A percentile compares a stretch with the other conserved stretches of the same genome.
Evolutionary conservation across 441 rosid genomes (phyloP).

Genomic region (Syzygium syzygioides): DNA sequence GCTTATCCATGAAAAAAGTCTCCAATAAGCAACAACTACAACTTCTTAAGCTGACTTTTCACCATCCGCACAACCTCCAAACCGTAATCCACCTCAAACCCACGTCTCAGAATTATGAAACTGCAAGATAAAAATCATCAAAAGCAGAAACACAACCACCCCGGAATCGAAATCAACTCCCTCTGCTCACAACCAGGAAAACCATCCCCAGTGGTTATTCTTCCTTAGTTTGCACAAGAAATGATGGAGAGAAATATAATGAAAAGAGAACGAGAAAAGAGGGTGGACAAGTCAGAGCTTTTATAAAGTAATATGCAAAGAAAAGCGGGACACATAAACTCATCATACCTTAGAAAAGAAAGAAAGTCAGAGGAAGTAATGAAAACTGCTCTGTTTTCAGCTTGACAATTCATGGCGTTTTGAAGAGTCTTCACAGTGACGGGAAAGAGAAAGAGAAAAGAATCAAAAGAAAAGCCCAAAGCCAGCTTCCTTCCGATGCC

Average conservation of each 20-base stretch:
- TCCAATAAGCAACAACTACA: conserved; percentile 9
- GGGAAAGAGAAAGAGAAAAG: background rate
- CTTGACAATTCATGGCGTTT: background rate
- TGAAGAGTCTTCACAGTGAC: background rate
- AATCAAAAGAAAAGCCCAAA: background rate
- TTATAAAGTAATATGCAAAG: background rate
- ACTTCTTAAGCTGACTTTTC: conserved; percentile 19
- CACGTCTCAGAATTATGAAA: conserved; percentile 18
- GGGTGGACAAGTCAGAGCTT: background rate
- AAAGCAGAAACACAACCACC: conserved; percentile 5
- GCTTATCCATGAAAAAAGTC: conserved; percentile 40
- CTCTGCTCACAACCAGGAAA: conserved; percentile 16
- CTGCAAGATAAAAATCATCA: conserved; percentile 25
- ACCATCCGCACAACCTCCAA: conserved; percentile 16
- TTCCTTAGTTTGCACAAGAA: background rate
- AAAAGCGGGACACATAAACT: background rate
- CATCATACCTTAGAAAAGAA: background rate
- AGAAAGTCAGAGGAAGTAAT: background rate
- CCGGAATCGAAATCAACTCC: background rate
- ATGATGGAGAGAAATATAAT: background rate
- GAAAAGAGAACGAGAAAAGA: background rate
- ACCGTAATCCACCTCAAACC: conserved; percentile 17
- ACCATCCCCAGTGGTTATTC: background rate
- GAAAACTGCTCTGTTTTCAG: background rate
- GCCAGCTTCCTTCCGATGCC: background rate